Evolutionary conservation across 2,329 filamentous ascomycete species (phyloP), one percentile per base, ranked within the genome.

Genomic region (Penicillium aurantiogriseum): DNA sequence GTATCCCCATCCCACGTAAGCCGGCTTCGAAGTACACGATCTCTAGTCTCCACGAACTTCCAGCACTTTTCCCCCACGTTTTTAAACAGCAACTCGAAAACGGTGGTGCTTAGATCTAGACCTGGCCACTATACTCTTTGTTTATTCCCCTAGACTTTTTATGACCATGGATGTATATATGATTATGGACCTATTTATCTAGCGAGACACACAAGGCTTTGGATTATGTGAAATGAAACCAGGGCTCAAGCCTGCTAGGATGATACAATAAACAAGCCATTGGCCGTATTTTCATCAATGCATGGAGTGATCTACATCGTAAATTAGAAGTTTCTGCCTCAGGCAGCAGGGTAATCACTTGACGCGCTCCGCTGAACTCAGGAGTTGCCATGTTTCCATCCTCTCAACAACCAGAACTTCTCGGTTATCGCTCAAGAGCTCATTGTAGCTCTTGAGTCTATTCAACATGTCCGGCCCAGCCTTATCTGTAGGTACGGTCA

Each of bases 11-110:
- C 10, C 92, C 92, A 2, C 74, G 76, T 23, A 81, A 79, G 5
- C 85, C 83, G 58, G 88, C 88, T 5, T 88, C 88, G 38, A 84
- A 90, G 67, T 85, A 89, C 72, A 88, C 92, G 70, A 89, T 99
- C 63, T 81, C 83, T 44, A 83, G 86, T 69, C 77, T 99, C 29
- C 81, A 89, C 62, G 89, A 97, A 69, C 77, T 99, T 57, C 85
- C 89, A 45, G 77, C 77, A 0, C 75, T 89, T 11, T 97, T 93
- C 64, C 92, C 94, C 0, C 86, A 95, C 56, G 85, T 96, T 61
- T 97, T 99, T 81, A 94, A 90, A 74, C 36, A 60, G 53, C 38
- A 56, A n/a, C 54, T 29, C 10, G 38, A 33, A 47, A 56, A 36
- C 42, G 27, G 48, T 55, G 51, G 44, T 44, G 42, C 45, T 29